These are phyloP conservation scores for Leucocoprinus sp. DNA, from an alignment of 768 basidiomycete species.

Conservation along the genomic window DNA sequence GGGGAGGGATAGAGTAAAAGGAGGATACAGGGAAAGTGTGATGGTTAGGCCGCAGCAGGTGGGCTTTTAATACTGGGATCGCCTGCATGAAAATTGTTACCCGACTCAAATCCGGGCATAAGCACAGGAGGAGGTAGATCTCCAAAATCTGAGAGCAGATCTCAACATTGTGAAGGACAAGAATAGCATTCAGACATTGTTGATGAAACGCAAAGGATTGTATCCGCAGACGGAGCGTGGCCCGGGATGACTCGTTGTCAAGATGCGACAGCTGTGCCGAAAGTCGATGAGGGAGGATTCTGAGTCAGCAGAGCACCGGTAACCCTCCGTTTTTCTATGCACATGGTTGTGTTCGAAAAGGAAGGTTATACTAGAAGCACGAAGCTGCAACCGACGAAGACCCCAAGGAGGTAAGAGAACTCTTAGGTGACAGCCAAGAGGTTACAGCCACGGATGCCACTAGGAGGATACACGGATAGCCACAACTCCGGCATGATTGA, in stretches of 20 bases:
- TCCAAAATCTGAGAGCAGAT: slow-evolving; percentile 19
- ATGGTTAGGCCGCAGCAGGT: not conserved
- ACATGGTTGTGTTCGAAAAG: slow-evolving; percentile 4
- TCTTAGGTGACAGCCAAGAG: slow-evolving; percentile 7
- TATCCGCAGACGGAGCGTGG: slow-evolving; percentile 29
- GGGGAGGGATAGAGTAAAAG: slow-evolving; percentile 14
- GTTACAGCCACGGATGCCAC: slow-evolving; percentile 11
- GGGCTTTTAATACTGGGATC: slow-evolving; percentile 12
- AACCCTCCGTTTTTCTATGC: not conserved
- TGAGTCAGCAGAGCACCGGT: slow-evolving; percentile 22
- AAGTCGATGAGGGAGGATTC: slow-evolving; percentile 18
- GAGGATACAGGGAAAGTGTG: slow-evolving; percentile 12
- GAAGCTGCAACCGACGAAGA: slow-evolving; percentile 1
- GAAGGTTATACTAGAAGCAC: slow-evolving; percentile 8
- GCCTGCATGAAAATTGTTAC: slow-evolving; percentile 17
- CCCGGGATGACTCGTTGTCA: slow-evolving; percentile 24
- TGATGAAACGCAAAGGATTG: slow-evolving; percentile 28
- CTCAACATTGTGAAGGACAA: slow-evolving; percentile 20
- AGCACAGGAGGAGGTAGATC: slow-evolving; percentile 23
- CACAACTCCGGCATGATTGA: slow-evolving; percentile 8
- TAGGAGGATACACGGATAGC: slow-evolving; percentile 1
- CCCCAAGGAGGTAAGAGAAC: slow-evolving; percentile 7
- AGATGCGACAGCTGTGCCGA: slow-evolving; percentile 14
- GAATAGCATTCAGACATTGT: slow-evolving; percentile 23
- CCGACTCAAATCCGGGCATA: slow-evolving; percentile 27